Percentiles rank a stretch among this genome's conserved stretches.
Conservation (phyloP, 2,329 filamentous ascomycete species). For the Elsinoe necatrix region DNA sequence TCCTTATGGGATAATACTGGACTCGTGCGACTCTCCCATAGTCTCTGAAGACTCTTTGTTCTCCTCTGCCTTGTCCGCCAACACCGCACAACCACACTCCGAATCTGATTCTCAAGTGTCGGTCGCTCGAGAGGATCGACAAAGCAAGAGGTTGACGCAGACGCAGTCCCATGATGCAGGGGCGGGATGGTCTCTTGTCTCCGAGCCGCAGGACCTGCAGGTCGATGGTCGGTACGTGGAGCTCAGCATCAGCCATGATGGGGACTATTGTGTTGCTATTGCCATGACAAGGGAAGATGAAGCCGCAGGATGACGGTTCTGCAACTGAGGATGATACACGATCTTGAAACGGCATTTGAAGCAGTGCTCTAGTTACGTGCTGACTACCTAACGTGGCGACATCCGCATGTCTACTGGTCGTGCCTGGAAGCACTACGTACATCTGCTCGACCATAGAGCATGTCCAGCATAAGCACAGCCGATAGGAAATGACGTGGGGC, state of each 20-base stretch:
- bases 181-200: neutral
- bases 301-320: too few species aligned
- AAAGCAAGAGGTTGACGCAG: neutral
- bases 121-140: neutral
- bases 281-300: slow-evolving; percentile 38
- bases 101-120: neutral
- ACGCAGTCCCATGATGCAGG: neutral
- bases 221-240: slow-evolving; percentile 48
- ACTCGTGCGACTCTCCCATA: neutral
- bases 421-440: too few species aligned
- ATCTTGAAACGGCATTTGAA: too few species aligned
- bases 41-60: neutral
- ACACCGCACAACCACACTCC: neutral
- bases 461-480: too few species aligned
- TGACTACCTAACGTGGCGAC: too few species aligned
- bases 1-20: slow-evolving; percentile 13
- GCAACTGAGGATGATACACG: too few species aligned
- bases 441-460: too few species aligned
- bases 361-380: too few species aligned
- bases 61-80: neutral
- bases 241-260: slow-evolving; percentile 82
- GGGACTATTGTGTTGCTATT: slow-evolving; percentile 58
- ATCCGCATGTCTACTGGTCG: too few species aligned
- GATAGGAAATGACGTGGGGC: too few species aligned
- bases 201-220: neutral